Percentiles rank a stretch among this genome's conserved stretches.
Evolutionary conservation across 2,329 filamentous ascomycete species (phyloP).

Genomic region (Sporothrix luriei): DNA sequence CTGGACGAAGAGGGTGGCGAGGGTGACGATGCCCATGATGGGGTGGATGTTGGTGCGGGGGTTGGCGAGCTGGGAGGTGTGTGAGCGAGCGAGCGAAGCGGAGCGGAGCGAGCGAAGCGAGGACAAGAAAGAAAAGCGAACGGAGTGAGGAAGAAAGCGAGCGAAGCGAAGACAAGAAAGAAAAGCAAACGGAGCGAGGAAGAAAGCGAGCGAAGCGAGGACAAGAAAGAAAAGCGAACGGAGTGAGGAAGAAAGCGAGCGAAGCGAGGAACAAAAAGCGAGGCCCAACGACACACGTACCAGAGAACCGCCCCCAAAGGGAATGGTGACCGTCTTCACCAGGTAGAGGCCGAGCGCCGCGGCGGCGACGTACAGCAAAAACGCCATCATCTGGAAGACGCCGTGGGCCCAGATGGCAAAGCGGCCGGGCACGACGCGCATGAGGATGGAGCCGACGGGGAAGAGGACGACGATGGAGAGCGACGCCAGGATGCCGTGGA

Average conservation of each 20-base stretch:
- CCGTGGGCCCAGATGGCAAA: conserved; percentile 48
- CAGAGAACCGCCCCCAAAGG: conserved; percentile 40
- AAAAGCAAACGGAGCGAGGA: too few species aligned
- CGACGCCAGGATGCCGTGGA: conserved; percentile 49
- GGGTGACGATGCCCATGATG: conserved; percentile 51
- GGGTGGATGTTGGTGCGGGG: conserved; percentile 47
- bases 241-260: not conserved
- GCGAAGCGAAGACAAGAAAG: not conserved
- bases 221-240: not conserved
- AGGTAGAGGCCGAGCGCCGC: conserved; percentile 51
- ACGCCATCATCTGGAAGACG: conserved; percentile 45
- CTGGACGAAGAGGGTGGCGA: conserved; percentile 47
- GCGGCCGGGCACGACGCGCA: conserved; percentile 46
- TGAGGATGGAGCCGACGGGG: conserved; percentile 49
- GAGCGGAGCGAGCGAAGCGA: not conserved
- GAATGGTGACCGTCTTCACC: conserved; percentile 42
- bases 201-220: not conserved
- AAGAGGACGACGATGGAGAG: conserved; percentile 50
- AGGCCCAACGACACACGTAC: conserved; percentile 39
- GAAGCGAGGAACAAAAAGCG: not conserved
- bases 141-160: too few species aligned
- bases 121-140: too few species aligned
- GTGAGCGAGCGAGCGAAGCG: not conserved
- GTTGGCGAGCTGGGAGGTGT: conserved; percentile 40
- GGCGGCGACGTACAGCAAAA: conserved; percentile 45